Percentiles rank a stretch among this genome's conserved stretches.
phyloP scores from a whole-genome alignment of 495 filamentous ascomycete genomes.

The Xanthoparmelia taractica region DNA sequence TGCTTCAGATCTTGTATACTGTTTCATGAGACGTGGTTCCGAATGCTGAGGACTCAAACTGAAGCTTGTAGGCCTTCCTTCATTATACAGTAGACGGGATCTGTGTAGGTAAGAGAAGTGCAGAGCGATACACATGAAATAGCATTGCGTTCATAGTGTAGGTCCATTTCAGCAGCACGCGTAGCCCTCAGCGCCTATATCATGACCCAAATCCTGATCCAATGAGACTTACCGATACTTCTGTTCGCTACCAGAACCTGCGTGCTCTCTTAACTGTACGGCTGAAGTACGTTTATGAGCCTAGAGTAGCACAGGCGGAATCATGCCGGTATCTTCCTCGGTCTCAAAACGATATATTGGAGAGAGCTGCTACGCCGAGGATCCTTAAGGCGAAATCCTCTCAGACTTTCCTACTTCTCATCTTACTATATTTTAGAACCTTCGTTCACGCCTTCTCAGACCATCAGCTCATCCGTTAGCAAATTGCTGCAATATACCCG shows the following conservation, averaged over 20 bases:
- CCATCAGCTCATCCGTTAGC: not conserved
- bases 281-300: not conserved
- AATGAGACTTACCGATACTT: not conserved
- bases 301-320: not conserved
- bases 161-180: not conserved
- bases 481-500: not conserved
- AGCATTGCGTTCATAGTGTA: too few relatives aligned
- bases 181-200: too few relatives aligned
- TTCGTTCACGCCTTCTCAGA: not conserved
- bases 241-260: not conserved
- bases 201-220: not conserved
- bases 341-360: not conserved
- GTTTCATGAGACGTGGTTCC: too few relatives aligned
- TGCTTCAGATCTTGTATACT: too few relatives aligned
- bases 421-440: not conserved
- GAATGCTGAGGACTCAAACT: too few relatives aligned
- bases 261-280: not conserved
- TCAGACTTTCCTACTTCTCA: not conserved
- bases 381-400: too few relatives aligned
- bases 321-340: not conserved
- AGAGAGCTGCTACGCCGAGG: not conserved
- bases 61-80: too few relatives aligned
- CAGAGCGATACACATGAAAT: too few relatives aligned
- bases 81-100: too few relatives aligned
- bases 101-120: too few relatives aligned